A percentile compares a stretch with the other conserved stretches of the same genome.
Evolutionary conservation across 1,284 basidiomycete species (phyloP).

Genomic region (Apiotrichum mycotoxinovorans): DNA sequence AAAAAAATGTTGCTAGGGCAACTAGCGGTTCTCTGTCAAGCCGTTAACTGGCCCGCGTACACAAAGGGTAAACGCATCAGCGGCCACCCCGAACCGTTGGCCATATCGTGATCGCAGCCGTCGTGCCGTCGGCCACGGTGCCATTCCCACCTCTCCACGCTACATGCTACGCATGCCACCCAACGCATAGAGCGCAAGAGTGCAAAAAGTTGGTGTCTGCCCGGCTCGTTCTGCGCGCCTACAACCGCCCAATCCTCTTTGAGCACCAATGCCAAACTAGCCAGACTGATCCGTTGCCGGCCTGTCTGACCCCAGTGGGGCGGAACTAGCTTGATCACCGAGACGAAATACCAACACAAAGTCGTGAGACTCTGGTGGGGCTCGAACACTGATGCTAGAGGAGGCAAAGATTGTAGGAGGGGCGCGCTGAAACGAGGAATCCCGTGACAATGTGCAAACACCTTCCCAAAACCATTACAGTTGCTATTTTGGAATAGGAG

Average conservation of each 20-base stretch:
- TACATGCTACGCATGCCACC: too few species aligned
- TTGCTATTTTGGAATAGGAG: neutral
- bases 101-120: too few species aligned
- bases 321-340: conserved; percentile 44
- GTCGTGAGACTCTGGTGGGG: conserved; percentile 43
- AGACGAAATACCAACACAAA: conserved; percentile 31
- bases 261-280: conserved; percentile 44
- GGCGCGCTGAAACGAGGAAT: conserved; percentile 44
- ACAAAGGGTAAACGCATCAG: too few species aligned
- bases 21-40: too few species aligned
- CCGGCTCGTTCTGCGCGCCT: conserved; percentile 47
- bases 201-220: conserved; percentile 46
- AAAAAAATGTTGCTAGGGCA: too few species aligned
- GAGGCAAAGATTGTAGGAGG: conserved; percentile 35
- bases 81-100: too few species aligned
- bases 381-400: conserved; percentile 49
- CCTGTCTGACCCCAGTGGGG: conserved; percentile 30
- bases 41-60: too few species aligned
- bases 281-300: conserved; percentile 49
- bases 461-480: conserved; percentile 47
- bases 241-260: conserved; percentile 45
- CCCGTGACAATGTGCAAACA: conserved; percentile 41
- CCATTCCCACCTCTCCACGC: too few species aligned
- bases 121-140: too few species aligned
- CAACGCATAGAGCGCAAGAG: too few species aligned